A percentile compares a stretch with the other conserved stretches of the same genome.
Evolutionary conservation across 768 basidiomycete genomes (phyloP).

Genomic region (Pulveroboletus frians): DNA sequence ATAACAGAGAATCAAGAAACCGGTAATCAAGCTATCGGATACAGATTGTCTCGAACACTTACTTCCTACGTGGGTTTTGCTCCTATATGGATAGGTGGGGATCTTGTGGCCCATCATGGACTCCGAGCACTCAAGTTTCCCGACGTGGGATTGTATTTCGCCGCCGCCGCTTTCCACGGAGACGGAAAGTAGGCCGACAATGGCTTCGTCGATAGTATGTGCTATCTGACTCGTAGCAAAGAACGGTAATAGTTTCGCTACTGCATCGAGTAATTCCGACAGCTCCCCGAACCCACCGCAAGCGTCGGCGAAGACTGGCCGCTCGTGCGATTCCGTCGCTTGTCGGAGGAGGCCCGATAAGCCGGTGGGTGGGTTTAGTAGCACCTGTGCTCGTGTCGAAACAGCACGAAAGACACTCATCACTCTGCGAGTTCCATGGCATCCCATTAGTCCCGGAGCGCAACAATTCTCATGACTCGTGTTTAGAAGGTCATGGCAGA

Average conservation of each 20-base stretch:
- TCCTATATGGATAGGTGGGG: not conserved
- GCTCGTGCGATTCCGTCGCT: not conserved
- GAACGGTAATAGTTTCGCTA: not conserved
- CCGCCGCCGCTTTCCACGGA: not conserved
- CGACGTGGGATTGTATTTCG: not conserved
- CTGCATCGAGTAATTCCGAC: not conserved
- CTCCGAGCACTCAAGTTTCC: not conserved
- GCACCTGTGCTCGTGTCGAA: too few relatives aligned
- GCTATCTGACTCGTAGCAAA: not conserved
- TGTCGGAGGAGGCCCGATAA: not conserved
- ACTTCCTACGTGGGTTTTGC: too few relatives aligned
- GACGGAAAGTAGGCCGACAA: not conserved
- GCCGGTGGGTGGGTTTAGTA: too few relatives aligned
- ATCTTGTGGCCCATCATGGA: not conserved
- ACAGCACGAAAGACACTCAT: too few relatives aligned
- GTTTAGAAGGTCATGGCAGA: too few relatives aligned
- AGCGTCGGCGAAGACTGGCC: not conserved
- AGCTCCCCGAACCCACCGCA: not conserved
- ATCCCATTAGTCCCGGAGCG: too few relatives aligned
- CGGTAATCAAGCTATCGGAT: too few relatives aligned
- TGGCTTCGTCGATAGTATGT: not conserved
- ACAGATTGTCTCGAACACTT: too few relatives aligned
- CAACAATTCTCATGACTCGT: too few relatives aligned
- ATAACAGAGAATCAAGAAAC: too few relatives aligned
- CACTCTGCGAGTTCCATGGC: too few relatives aligned